A percentile compares a stretch with the other conserved stretches of the same genome.
phyloP scores from a whole-genome alignment of 306 rosid genomes.

The Casuarina glauca region DNA sequence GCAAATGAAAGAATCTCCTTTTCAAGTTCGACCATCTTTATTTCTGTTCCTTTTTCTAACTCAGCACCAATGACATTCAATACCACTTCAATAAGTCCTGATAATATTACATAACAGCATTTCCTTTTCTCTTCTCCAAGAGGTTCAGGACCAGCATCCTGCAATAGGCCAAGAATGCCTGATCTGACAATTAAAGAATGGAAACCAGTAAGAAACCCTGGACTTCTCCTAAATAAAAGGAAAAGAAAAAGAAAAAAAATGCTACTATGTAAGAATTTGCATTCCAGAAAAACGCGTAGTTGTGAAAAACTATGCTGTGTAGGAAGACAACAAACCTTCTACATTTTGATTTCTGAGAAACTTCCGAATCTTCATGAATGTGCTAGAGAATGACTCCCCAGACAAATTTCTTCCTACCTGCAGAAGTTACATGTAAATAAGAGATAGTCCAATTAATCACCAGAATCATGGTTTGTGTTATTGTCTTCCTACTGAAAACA shows the following conservation, averaged over 20 bases:
- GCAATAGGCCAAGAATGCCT: conserved; percentile 31
- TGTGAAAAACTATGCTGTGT: neutral
- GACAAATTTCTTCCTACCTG: conserved; percentile 39
- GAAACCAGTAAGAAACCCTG: neutral
- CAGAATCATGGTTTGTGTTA: neutral
- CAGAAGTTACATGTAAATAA: neutral
- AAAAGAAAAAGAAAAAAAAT: neutral
- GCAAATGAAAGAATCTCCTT: conserved; percentile 35
- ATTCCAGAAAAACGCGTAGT: too few species aligned
- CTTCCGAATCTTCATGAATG: conserved; percentile 34
- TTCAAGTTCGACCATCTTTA: conserved; percentile 31
- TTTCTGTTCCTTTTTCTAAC: conserved; percentile 38
- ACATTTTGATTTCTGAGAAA: conserved; percentile 27
- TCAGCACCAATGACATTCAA: conserved; percentile 36
- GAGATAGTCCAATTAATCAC: neutral
- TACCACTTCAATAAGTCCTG: conserved; percentile 42
- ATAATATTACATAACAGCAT: conserved; percentile 25
- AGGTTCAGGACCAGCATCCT: conserved; percentile 32
- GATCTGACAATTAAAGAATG: conserved; percentile 31
- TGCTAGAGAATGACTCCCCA: conserved; percentile 26
- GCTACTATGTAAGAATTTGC: neutral
- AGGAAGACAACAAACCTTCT: conserved; percentile 29
- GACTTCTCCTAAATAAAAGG: neutral
- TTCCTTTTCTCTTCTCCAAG: conserved; percentile 33
- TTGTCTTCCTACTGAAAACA: neutral